Evolutionary conservation across 73 alveolate species (phyloP).

Genomic region (Stentor coeruleus): DNA sequence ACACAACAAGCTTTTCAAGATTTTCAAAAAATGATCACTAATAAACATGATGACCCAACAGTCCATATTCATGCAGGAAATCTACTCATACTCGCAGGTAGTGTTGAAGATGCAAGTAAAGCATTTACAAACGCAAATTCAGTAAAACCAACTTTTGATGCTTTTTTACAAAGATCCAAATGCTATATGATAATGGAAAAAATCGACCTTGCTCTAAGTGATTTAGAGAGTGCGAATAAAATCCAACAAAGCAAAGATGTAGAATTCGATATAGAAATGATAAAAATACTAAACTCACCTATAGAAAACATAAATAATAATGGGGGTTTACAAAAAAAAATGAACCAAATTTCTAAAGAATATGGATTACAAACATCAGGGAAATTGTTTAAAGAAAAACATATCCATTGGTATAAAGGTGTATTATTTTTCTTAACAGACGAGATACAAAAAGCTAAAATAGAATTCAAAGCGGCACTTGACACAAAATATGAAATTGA

Average conservation of each 20-base stretch:
- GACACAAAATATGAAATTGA: constrained; percentile 29
- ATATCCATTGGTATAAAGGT: constrained; percentile 41
- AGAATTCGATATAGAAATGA: too few relatives aligned
- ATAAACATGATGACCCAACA: constrained; percentile 35
- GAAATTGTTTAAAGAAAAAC: constrained; percentile 33
- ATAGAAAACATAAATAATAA: too few relatives aligned
- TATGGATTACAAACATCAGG: constrained; percentile 33
- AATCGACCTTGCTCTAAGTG: too few relatives aligned
- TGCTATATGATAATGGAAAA: constrained; percentile 40
- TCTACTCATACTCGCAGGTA: constrained; percentile 36
- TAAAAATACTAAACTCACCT: too few relatives aligned
- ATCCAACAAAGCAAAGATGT: too few relatives aligned
- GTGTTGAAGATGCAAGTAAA: constrained; percentile 48
- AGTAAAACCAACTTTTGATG: constrained; percentile 20
- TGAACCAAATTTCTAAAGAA: too few relatives aligned
- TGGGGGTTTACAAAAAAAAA: too few relatives aligned
- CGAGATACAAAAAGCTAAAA: constrained; percentile 18
- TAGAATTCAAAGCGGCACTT: constrained; percentile 8
- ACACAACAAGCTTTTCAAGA: constrained; percentile 41
- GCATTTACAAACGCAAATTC: constrained; percentile 39
- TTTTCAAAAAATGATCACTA: constrained; percentile 28
- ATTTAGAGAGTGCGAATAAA: too few relatives aligned
- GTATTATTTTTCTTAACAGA: constrained; percentile 38
- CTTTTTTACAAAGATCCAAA: constrained; percentile 29
- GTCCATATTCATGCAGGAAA: constrained; percentile 58